These are phyloP conservation scores for Anthracocystis setariae DNA, from an alignment of 1,284 basidiomycete genomes.

Conservation along the genomic window DNA sequence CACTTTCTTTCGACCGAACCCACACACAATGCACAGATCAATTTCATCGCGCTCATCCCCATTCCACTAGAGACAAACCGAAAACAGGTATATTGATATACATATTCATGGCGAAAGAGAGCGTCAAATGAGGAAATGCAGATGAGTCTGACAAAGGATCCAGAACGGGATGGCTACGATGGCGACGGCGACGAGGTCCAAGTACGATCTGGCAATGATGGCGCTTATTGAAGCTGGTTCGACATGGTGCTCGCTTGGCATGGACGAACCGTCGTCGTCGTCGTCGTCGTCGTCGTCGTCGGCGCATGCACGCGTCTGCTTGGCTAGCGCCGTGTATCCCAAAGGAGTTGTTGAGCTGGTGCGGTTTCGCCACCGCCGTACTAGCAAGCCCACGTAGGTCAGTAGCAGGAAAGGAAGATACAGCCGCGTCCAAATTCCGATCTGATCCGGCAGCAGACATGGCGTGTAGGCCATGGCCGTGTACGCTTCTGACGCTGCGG, in stretches of 20 bases:
- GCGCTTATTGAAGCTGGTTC: not conserved
- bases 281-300: conserved; percentile 20
- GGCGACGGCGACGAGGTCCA: conserved; percentile 33
- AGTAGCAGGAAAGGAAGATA: conserved; percentile 46
- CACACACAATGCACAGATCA: too few species aligned
- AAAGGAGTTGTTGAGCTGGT: not conserved
- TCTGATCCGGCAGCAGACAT: conserved; percentile 57
- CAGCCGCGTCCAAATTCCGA: conserved; percentile 49
- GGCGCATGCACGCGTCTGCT: conserved; percentile 19
- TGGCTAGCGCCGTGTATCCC: conserved; percentile 23
- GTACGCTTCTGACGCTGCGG: not conserved
- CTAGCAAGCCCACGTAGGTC: conserved; percentile 18
- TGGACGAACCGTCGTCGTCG: conserved; percentile 20
- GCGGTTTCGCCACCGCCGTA: conserved; percentile 16
- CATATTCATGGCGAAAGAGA: too few species aligned
- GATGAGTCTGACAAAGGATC: conserved; percentile 41
- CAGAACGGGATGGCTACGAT: conserved; percentile 45
- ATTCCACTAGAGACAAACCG: not conserved
- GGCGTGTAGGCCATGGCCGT: conserved; percentile 45
- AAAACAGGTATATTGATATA: not conserved
- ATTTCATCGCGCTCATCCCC: too few species aligned
- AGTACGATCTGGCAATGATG: conserved; percentile 7
- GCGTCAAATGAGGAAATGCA: conserved; percentile 33
- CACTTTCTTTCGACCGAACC: too few species aligned
- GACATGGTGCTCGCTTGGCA: conserved; percentile 3